Evolutionary conservation across 345 rosid species (phyloP), one percentile per base, ranked within the genome.

Genomic region (Citrus maxima): DNA sequence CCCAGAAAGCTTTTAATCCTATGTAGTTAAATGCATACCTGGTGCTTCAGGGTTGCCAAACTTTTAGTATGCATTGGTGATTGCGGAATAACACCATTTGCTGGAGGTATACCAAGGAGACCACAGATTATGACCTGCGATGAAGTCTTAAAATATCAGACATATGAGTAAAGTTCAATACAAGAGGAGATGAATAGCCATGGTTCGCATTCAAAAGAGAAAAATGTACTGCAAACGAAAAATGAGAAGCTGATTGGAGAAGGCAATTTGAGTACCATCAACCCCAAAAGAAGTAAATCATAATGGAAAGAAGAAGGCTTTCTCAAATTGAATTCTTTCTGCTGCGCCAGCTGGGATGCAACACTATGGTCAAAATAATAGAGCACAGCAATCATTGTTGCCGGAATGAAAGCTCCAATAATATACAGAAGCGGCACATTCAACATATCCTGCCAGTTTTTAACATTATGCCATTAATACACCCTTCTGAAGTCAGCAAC

Each of bases 321-420:
- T 77, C 93, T 93, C 77, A 93, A 88, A 86, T 93, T 95, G 85
- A 93, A 95, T 85, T 95, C 98, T 80, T 89, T 84, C 80, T 95
- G 98, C 78, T 95, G 98, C 34, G 98, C 98, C 28, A 93, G 98
- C 80, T 95, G 98, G 18, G 98, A 88, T 37, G 97, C 98, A 80
- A 93, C 97, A 42, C 97, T 92, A 82, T 95, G 98, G 79, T 95
- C 98, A 76, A 95, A 95, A 82, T 93, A 95, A 82, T 95, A 95
- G 51, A 95, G 98, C 74, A 93, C 98, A 0, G 98, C 95, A 2
- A 91, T 88, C 98, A 93, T 95, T 77, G 98, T 91, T 56, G 98
- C 98, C 38, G 98, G 98, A 82, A 95, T 85, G 75, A 95, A 90
- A 56, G 98, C 97, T 83, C 95, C 90, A 63, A 93, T 76, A 72